Base-by-base conservation (phyloP, 1,284 basidiomycete genomes). In the Microbotryum violaceum region DNA sequence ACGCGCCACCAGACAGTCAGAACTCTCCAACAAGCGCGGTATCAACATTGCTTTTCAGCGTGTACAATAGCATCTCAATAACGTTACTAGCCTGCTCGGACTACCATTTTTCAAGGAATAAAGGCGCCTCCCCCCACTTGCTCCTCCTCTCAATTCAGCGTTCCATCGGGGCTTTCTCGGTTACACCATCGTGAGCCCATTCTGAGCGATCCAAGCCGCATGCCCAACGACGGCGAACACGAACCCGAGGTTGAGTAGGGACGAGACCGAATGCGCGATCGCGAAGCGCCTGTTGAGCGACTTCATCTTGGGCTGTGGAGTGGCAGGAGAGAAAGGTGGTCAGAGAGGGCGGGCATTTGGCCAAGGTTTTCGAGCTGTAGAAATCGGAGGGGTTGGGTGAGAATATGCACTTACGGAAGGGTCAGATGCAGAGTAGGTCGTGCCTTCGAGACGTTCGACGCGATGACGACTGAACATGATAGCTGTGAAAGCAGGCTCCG, bases 391-490 rank as follows among this genome's bases (percentile, higher is more conserved):
- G 27, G 6, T 27, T 27, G 48, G 12, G 12, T 23, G 20, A 4
- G 6, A 0, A 37, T 16, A 23, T 49, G 20, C 20, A 23, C 42
- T 44, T 20, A 25, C 20, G 45, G 56, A 53, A 27, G 63, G 60
- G 27, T 62, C 55, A 2, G 50, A 45, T n/a, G 66, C 68, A n/a
- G 54, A 57, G 62, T 70, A 71, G 47, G 64, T 63, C 56, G 64
- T 67, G 21, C 64, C 64, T 45, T 70, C 66, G 47, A 64, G 44
- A 4, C 63, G 58, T 53, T 71, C 69, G 16, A 63, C 56, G 10
- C 67, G 62, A 57, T 70, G 69, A 7, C 70, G 63, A 27, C 57
- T 49, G 60, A 60, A 63, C 68, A 71, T 70, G 33, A 67, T 60
- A 9, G 44, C 66, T 66, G 23, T 44, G 25, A 29, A 14, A 31